These are phyloP conservation scores for Sporothrix luriei DNA, from an alignment of 2,329 filamentous ascomycete species.

Conservation along the genomic window DNA sequence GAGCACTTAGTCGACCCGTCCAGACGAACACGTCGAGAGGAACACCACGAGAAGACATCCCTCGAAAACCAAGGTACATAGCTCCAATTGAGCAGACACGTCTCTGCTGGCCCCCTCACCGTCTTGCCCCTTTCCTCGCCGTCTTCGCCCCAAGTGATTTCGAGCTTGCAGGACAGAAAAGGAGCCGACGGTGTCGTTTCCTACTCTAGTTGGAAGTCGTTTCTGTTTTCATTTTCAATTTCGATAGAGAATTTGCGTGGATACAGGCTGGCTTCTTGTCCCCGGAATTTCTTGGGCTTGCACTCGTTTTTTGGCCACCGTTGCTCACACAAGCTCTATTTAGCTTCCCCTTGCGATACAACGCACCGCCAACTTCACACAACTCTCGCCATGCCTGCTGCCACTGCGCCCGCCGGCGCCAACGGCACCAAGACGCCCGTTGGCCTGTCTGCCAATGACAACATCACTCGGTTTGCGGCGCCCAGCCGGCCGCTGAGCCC, in stretches of 20 bases:
- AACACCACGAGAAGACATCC: background rate
- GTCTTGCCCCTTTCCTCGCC: constrained; percentile 3
- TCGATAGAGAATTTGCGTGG: background rate
- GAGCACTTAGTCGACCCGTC: background rate
- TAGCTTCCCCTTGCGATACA: constrained; percentile 3
- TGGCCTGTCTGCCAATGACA: constrained; percentile 84
- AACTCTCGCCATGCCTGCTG: constrained; percentile 55
- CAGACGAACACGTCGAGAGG: constrained; percentile 2
- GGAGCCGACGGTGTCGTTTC: background rate
- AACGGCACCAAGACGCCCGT: constrained; percentile 53
- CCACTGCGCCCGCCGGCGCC: constrained; percentile 53
- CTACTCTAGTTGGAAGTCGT: background rate
- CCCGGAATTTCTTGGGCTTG: background rate
- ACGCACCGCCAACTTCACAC: constrained; percentile 1
- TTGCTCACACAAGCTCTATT: constrained; percentile 21
- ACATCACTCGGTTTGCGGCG: constrained; percentile 94
- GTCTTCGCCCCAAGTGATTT: constrained; percentile 5
- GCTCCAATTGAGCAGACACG: constrained; percentile 2
- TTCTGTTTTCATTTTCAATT: background rate
- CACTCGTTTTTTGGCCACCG: background rate
- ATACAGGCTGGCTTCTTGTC: background rate
- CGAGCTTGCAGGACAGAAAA: constrained; percentile 16
- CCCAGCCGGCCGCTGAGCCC: constrained; percentile 92
- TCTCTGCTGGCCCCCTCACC: constrained; percentile 18
- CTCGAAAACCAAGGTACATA: constrained; percentile 10